A percentile compares a stretch with the other conserved stretches of the same genome.
Conservation (phyloP, 2,329 filamentous ascomycete genomes). For the Dothideomycetes sp. region DNA sequence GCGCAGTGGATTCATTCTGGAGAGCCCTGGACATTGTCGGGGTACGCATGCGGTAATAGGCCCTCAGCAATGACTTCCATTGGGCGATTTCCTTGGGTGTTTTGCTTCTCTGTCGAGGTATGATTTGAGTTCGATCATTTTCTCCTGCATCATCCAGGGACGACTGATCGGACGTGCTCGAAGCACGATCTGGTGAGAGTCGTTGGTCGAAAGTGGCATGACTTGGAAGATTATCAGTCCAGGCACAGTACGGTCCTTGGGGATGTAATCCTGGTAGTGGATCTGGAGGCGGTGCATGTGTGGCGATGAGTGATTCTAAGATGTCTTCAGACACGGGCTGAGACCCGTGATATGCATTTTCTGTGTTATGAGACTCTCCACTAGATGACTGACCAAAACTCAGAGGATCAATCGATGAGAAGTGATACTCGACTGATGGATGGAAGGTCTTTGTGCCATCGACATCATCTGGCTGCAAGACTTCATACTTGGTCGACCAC, state of each 20-base stretch:
- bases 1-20: conserved; percentile 43
- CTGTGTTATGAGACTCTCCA: neutral
- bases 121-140: neutral
- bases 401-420: conserved; percentile 14
- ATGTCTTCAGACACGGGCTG: neutral
- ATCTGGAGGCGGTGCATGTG: neutral
- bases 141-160: neutral
- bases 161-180: neutral
- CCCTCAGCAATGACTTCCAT: conserved; percentile 17
- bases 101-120: neutral
- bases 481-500: conserved; percentile 42
- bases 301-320: neutral
- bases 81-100: neutral
- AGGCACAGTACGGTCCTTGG: neutral
- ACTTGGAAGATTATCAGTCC: neutral
- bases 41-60: conserved; percentile 20
- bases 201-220: neutral
- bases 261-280: neutral
- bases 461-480: conserved; percentile 27
- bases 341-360: neutral
- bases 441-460: conserved; percentile 6
- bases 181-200: too few relatives aligned
- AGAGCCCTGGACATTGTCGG: conserved; percentile 28
- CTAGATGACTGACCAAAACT: conserved; percentile 5
- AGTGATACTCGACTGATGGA: conserved; percentile 15